phyloP scores from a whole-genome alignment of 2,329 filamentous ascomycete species.

The Zymoseptoria ardabiliae region DNA sequence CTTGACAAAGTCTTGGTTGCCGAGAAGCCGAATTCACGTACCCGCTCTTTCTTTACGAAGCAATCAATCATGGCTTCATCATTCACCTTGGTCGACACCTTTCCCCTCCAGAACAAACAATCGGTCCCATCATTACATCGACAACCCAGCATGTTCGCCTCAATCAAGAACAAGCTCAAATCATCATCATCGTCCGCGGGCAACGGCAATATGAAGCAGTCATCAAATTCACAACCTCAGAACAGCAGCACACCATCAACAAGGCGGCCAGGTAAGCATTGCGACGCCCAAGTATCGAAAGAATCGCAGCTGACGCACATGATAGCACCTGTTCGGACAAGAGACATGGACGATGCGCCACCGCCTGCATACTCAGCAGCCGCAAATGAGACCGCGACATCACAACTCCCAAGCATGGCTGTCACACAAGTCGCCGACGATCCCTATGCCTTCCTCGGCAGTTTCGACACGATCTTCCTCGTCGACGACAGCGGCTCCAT shows the following conservation, averaged over 20 bases:
- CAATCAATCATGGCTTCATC: not conserved
- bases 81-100: not conserved
- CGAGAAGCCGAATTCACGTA: not conserved
- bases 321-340: not conserved
- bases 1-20: not conserved
- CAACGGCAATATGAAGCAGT: constrained; percentile 6
- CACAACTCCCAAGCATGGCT: constrained; percentile 3
- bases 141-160: constrained; percentile 14
- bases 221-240: constrained; percentile 16
- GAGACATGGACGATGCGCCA: constrained; percentile 21
- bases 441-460: constrained; percentile 64
- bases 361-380: constrained; percentile 37
- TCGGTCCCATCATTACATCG: constrained; percentile 15
- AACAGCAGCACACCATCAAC: constrained; percentile 14
- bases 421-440: constrained; percentile 46
- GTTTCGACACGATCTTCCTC: constrained; percentile 82
- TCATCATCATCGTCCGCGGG: constrained; percentile 2
- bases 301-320: not conserved
- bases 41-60: not conserved
- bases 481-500: constrained; percentile 92
- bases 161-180: constrained; percentile 19
- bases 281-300: not conserved
- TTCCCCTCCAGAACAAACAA: constrained; percentile 7
- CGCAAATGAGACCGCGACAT: constrained; percentile 31
- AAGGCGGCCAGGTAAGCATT: constrained; percentile 12